These are phyloP conservation scores for Aspergillus pseudoglaucus DNA, from an alignment of 2,329 filamentous ascomycete species.

Conservation along the genomic window DNA sequence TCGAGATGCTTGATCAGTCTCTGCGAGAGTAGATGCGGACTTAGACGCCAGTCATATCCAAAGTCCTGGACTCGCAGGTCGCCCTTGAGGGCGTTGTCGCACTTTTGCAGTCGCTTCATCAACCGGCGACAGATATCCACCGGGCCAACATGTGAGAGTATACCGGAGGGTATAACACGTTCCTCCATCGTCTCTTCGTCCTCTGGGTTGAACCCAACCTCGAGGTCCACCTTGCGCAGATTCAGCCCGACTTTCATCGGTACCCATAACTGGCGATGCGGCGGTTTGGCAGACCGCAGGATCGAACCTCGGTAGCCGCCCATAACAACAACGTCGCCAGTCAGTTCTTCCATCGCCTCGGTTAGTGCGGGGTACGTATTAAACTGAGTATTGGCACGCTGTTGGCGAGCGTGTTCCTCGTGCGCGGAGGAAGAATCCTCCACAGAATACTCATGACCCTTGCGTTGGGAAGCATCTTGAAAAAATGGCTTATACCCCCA, in stretches of 20 bases:
- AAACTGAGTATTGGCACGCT: background rate
- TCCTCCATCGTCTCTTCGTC: conserved; percentile 80
- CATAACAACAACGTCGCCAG: conserved; percentile 79
- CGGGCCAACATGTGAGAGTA: conserved; percentile 85
- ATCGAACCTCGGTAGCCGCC: conserved; percentile 88
- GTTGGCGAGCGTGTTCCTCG: background rate
- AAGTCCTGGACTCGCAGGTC: conserved; percentile 79
- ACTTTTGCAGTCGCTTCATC: conserved; percentile 68
- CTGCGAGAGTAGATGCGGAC: conserved; percentile 66
- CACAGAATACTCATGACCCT: conserved; percentile 7
- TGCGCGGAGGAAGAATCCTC: background rate
- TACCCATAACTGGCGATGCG: conserved; percentile 86
- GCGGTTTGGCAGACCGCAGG: conserved; percentile 73
- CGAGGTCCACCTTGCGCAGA: conserved; percentile 82
- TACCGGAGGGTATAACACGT: conserved; percentile 75
- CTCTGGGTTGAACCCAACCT: conserved; percentile 72
- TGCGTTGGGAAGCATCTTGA: conserved; percentile 19
- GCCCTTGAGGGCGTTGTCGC: conserved; percentile 64
- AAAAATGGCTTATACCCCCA: conserved; percentile 29
- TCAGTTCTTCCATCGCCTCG: conserved; percentile 60
- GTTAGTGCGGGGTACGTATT: conserved; percentile 43
- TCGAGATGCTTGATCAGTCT: conserved; percentile 69
- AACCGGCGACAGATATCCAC: conserved; percentile 82
- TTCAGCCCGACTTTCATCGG: conserved; percentile 90
- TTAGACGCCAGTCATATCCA: conserved; percentile 90